These are phyloP conservation scores for Penicillium concentricum DNA, from an alignment of 2,329 filamentous ascomycete genomes.

Conservation along the genomic window DNA sequence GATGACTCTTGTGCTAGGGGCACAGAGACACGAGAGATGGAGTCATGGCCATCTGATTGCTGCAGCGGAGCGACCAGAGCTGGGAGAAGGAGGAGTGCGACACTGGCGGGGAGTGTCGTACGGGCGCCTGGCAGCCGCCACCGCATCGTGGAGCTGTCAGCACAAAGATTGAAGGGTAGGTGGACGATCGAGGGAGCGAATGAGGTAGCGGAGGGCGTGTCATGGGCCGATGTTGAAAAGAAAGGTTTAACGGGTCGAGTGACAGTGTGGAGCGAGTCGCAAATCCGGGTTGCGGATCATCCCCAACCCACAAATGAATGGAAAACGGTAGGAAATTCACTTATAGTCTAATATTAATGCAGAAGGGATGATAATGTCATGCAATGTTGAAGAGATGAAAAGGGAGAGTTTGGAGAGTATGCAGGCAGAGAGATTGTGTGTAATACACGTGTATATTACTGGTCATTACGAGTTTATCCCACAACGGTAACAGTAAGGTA, in stretches of 20 bases:
- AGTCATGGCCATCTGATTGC: slow-evolving; percentile 43
- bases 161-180: slow-evolving; percentile 14
- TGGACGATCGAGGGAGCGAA: neutral
- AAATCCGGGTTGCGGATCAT: slow-evolving; percentile 25
- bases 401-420: neutral
- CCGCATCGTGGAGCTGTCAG: slow-evolving; percentile 55
- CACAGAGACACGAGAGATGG: slow-evolving; percentile 29
- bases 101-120: slow-evolving; percentile 54
- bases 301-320: slow-evolving; percentile 16
- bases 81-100: slow-evolving; percentile 59
- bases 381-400: neutral
- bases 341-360: neutral
- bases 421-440: slow-evolving; percentile 16
- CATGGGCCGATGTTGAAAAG: slow-evolving; percentile 6
- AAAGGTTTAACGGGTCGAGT: slow-evolving; percentile 4
- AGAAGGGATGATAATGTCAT: neutral
- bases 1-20: slow-evolving; percentile 20
- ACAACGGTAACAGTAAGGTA: neutral
- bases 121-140: slow-evolving; percentile 63
- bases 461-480: neutral
- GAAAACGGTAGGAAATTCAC: neutral
- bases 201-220: neutral
- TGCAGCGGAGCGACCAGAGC: slow-evolving; percentile 66
- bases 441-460: slow-evolving; percentile 19
- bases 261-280: slow-evolving; percentile 20